Percentiles rank a stretch among this genome's conserved stretches.
phyloP scores from a whole-genome alignment of 805 yeast genomes.

The Pichia sporocuriosa region DNA sequence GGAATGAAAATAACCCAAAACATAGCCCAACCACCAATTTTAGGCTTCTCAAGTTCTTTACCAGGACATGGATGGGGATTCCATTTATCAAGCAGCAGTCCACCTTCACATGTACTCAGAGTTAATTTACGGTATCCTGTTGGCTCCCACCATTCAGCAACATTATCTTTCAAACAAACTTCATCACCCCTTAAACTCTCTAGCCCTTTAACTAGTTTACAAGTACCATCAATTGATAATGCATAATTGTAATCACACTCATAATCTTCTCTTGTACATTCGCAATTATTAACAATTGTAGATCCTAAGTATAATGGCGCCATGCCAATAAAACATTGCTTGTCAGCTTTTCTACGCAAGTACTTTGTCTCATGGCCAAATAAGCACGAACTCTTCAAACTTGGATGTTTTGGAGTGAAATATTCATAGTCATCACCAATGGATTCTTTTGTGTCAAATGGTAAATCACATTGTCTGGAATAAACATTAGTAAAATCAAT shows the following conservation, averaged over 20 bases:
- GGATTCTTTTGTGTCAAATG: constrained; percentile 23
- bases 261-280: constrained; percentile 79
- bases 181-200: constrained; percentile 57
- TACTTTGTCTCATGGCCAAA: constrained; percentile 66
- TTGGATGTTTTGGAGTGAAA: constrained; percentile 57
- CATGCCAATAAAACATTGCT: constrained; percentile 66
- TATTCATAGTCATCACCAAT: constrained; percentile 50
- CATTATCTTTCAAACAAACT: constrained; percentile 48
- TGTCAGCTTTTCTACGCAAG: constrained; percentile 48
- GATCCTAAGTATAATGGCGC: constrained; percentile 54
- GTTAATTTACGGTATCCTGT: constrained; percentile 91
- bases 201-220: constrained; percentile 73
- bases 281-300: constrained; percentile 56
- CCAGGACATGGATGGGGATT: constrained; percentile 82
- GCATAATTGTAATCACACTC: constrained; percentile 90
- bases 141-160: constrained; percentile 72
- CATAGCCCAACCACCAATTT: constrained; percentile 49
- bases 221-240: constrained; percentile 70
- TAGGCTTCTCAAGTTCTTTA: constrained; percentile 53
- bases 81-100: constrained; percentile 61
- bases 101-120: constrained; percentile 79
- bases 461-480: constrained; percentile 49
- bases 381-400: constrained; percentile 45
- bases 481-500: constrained; percentile 53
- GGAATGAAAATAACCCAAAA: constrained; percentile 53